Evolutionary conservation across 2,329 filamentous ascomycete species (phyloP).

Genomic region (Magnaporthales sp.): DNA sequence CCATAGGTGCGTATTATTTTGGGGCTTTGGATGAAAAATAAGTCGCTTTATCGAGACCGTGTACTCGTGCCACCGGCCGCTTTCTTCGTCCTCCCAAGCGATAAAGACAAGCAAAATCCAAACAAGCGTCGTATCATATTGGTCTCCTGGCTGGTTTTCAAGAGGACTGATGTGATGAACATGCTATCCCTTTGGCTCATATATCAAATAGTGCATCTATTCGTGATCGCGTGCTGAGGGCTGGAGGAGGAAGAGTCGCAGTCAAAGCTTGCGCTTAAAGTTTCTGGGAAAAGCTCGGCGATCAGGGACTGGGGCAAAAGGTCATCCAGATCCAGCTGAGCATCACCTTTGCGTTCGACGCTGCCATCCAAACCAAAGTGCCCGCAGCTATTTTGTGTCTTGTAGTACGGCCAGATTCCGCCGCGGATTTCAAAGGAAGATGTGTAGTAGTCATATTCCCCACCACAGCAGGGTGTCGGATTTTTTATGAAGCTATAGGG

Average conservation of each 20-base stretch:
- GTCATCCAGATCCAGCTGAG: slow-evolving; percentile 2
- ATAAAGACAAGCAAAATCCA: not conserved
- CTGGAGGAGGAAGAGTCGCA: not conserved
- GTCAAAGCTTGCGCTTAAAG: not conserved
- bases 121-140: not conserved
- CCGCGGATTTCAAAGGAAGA: not conserved
- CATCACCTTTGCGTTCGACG: not conserved
- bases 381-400: not conserved
- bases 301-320: slow-evolving; percentile 4
- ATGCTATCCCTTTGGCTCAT: not conserved
- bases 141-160: not conserved
- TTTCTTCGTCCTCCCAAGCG: not conserved
- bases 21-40: not conserved
- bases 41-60: not conserved
- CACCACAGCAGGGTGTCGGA: not conserved
- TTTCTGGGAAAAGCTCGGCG: slow-evolving; percentile 1
- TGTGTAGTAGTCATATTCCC: not conserved
- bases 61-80: not conserved
- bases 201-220: not conserved
- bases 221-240: not conserved
- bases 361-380: not conserved
- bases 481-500: not conserved
- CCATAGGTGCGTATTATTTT: not conserved
- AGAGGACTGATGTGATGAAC: not conserved
- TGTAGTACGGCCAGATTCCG: not conserved